A percentile compares a stretch with the other conserved stretches of the same genome.
Conservation (phyloP, 345 rosid genomes). For the Corymbia maculata region DNA sequence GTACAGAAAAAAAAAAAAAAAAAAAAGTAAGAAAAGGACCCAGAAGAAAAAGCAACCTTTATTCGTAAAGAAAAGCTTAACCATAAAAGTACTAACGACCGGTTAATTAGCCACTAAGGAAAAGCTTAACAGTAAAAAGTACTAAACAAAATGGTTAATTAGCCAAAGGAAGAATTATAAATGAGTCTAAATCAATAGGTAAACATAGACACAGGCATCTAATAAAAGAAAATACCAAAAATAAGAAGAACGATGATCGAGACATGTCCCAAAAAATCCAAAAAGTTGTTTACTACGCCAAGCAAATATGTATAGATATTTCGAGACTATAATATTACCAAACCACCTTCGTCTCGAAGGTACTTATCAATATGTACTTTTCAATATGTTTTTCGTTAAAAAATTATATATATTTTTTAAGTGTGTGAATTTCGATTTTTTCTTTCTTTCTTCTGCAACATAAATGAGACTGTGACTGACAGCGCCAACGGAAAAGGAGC, state of each 20-base stretch:
- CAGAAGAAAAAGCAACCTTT: fast-evolving
- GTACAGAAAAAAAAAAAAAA: too few relatives aligned
- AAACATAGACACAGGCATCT: not conserved
- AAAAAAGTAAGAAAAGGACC: not conserved
- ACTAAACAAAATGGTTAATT: not conserved
- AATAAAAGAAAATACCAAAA: not conserved
- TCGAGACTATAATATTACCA: not conserved
- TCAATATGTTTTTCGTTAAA: too few relatives aligned
- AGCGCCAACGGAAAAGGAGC: not conserved
- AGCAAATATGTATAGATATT: not conserved
- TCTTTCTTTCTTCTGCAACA: not conserved
- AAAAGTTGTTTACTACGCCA: not conserved
- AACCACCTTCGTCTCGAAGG: not conserved
- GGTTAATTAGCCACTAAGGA: not conserved
- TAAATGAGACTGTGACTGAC: not conserved
- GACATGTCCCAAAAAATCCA: not conserved
- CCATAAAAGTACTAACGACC: not conserved
- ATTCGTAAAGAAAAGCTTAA: not conserved
- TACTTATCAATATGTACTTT: not conserved
- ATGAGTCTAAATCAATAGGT: not conserved
- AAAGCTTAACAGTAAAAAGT: not conserved
- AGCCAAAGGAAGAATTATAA: not conserved
- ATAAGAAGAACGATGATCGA: not conserved
- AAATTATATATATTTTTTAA: too few relatives aligned
- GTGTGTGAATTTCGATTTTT: not conserved